Base-by-base conservation (phyloP, 805 yeast species). In the Wickerhamiella domercqiae region DNA sequence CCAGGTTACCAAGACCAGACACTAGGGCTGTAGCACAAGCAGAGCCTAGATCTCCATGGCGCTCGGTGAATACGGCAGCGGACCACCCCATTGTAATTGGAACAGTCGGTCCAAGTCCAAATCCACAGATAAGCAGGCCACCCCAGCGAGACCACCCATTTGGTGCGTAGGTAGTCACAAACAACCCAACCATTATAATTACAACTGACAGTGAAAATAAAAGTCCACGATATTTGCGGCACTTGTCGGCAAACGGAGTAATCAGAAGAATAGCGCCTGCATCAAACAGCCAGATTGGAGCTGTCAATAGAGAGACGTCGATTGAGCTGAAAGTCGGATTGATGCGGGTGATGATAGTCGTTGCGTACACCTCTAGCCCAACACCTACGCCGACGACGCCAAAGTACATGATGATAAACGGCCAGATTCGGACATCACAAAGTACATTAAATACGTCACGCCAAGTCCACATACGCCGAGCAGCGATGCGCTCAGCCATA, bases 371-470 rank as follows among this genome's bases (percentile, higher is more conserved):
- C 22, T 84, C 84, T 35, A 82, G 61, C 22, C 93, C 94, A 50
- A 68, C 75, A 1, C 94, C 94, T n/a, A 82, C 73, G 34, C 94
- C 94, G 19, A 82, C 94, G 16, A 79, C 93, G 15, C 94, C 94
- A 54, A 82, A 83, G 59, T 82, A 82, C 94, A 82, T 82, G 59
- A 82, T 63, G 32, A 80, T 63, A 41, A 83, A 57, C 1, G 93
- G 90, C 86, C 86, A 81, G 30, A 77, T 63, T 45, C 90, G 65
- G 32, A 67, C 50, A 52, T 83, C 94, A 22, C 63, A 48, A 17
- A 79, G 46, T 29, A 82, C 68, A 6, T 53, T 55, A 30, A 57
- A 48, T 21, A 82, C 62, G 42, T 80, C 87, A 28, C 55, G 61
- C 63, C 71, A 61, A 0, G 66, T 66, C 87, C 90, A 82, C 4